Conservation (phyloP, 306 rosid species). For the Prosopis cineraria region DNA sequence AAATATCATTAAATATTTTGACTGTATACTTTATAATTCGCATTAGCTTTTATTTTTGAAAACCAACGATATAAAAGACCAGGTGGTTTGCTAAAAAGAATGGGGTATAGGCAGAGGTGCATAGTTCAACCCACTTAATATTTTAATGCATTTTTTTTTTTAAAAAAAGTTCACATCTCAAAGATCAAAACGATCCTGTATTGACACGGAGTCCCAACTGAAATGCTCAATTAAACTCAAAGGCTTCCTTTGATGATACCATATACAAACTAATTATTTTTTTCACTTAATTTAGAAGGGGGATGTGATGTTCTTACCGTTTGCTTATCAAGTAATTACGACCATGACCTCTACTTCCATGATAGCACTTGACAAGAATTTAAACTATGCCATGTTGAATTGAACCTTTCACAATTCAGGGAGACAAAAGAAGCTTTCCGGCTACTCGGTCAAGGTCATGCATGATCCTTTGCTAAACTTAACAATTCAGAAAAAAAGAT, state of each 20-base stretch:
- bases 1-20: too few species aligned
- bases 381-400: not conserved
- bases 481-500: not conserved
- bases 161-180: too few species aligned
- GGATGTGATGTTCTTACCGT: not conserved
- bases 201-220: not conserved
- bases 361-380: not conserved
- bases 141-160: too few species aligned
- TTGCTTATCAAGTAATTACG: not conserved
- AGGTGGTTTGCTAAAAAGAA: too few species aligned
- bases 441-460: not conserved
- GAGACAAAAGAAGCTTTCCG: not conserved
- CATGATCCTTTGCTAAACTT: not conserved
- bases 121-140: too few species aligned
- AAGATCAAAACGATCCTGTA: too few species aligned
- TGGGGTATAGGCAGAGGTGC: too few species aligned
- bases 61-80: too few species aligned
- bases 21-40: too few species aligned
- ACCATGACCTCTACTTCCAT: not conserved
- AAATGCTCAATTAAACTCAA: not conserved
- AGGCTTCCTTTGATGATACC: not conserved
- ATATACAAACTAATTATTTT: not conserved
- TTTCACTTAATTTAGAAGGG: not conserved
- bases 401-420: not conserved
- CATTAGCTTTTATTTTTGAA: too few species aligned